Evolutionary conservation across 2,329 filamentous ascomycete species (phyloP).

Genomic region (Cladobotryum mycophilum): DNA sequence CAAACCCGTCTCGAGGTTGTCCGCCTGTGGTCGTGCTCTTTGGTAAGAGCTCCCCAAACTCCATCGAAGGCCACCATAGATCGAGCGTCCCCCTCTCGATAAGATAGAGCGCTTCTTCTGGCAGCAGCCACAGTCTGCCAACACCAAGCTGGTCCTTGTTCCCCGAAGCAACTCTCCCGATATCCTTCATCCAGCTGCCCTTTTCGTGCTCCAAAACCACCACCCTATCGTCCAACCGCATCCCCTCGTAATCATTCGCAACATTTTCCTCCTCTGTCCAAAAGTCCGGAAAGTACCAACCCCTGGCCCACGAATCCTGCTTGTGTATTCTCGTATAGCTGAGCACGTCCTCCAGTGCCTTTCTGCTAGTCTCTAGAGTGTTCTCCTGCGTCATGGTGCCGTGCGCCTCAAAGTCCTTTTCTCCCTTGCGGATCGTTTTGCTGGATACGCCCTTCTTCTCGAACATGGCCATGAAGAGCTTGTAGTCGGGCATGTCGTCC

Average conservation of each 20-base stretch:
- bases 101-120: constrained; percentile 86
- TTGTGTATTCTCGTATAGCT: constrained; percentile 68
- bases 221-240: constrained; percentile 41
- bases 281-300: constrained; percentile 64
- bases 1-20: constrained; percentile 14
- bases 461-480: constrained; percentile 56
- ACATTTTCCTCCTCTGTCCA: constrained; percentile 32
- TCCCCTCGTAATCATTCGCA: constrained; percentile 14
- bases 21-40: constrained; percentile 21
- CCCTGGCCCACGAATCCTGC: constrained; percentile 59
- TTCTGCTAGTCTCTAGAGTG: constrained; percentile 71
- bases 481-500: constrained; percentile 83
- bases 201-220: constrained; percentile 67
- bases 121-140: constrained; percentile 72
- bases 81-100: constrained; percentile 84
- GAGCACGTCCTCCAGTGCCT: constrained; percentile 84
- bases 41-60: constrained; percentile 45
- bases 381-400: constrained; percentile 75
- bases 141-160: constrained; percentile 49
- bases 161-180: constrained; percentile 60
- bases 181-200: constrained; percentile 66
- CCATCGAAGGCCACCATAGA: constrained; percentile 67
- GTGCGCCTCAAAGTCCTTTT: constrained; percentile 96
- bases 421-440: constrained; percentile 78
- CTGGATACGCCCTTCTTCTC: constrained; percentile 45